Percentiles rank a stretch among this genome's conserved stretches.
phyloP scores from a whole-genome alignment of 2,329 filamentous ascomycete genomes.

The Claviceps paspali region DNA sequence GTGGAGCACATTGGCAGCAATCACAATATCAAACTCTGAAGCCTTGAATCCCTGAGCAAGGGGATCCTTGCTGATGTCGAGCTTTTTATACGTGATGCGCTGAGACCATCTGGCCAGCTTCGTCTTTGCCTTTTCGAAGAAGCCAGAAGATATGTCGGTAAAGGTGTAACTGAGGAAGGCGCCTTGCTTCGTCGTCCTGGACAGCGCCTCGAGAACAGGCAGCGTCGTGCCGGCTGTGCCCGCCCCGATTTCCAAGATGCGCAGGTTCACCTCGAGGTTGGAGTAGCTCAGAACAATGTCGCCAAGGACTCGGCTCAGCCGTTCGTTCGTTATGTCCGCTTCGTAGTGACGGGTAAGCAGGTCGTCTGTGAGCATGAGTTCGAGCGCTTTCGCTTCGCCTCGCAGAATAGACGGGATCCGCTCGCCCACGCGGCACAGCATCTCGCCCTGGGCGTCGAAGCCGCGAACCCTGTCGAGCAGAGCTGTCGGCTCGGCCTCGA shows the following conservation, averaged over 20 bases:
- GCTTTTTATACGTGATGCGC: slow-evolving; percentile 11
- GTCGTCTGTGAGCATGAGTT: slow-evolving; percentile 14
- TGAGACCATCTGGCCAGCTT: slow-evolving; percentile 11
- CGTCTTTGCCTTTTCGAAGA: slow-evolving; percentile 22
- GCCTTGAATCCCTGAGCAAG: slow-evolving; percentile 16
- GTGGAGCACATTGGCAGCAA: slow-evolving; percentile 24
- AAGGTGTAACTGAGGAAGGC: slow-evolving; percentile 24
- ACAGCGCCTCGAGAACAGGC: slow-evolving; percentile 14
- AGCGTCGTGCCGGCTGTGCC: slow-evolving; percentile 28
- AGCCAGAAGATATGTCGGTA: slow-evolving; percentile 27
- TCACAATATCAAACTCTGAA: slow-evolving; percentile 21
- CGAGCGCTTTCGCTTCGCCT: slow-evolving; percentile 11
- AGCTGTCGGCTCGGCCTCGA: slow-evolving; percentile 3
- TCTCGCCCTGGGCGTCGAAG: slow-evolving; percentile 9
- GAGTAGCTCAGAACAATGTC: slow-evolving; percentile 1
- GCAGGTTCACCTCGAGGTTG: slow-evolving; percentile 25
- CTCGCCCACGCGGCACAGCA: slow-evolving; percentile 12
- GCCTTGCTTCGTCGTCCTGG: slow-evolving; percentile 10
- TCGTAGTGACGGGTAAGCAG: slow-evolving; percentile 11
- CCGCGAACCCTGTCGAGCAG: background rate
- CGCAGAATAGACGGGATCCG: slow-evolving; percentile 12
- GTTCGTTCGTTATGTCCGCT: slow-evolving; percentile 1
- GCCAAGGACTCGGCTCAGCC: background rate
- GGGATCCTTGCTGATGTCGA: slow-evolving; percentile 14
- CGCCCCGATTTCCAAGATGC: slow-evolving; percentile 26